Evolutionary conservation across 306 rosid species (phyloP), one percentile per base, ranked within the genome.

Genomic region (Cicer chorassanicum): DNA sequence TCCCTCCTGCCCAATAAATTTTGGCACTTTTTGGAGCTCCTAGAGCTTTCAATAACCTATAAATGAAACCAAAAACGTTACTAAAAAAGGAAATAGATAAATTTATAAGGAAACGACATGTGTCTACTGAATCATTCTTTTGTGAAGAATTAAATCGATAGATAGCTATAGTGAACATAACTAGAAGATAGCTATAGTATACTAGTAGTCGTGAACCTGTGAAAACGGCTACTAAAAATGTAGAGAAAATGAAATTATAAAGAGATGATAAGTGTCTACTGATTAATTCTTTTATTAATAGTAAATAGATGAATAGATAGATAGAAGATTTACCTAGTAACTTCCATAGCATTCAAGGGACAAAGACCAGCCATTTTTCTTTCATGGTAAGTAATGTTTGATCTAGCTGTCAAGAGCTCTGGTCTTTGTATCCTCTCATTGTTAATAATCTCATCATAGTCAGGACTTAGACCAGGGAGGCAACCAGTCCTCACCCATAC

Each of bases 401-500:
- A 90, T 75, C 75, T 86, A 65, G 80, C 96, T 14, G 99, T 94
- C 45, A 94, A 86, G 70, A 94, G 98, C 77, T 94, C 96, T 0
- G 99, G 99, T 40, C 89, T 82, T 38, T n/a, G 79, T 75, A 78
- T 83, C 79, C 99, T 86, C 84, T 92, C 99, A 13, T 73, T 84
- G 80, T 76, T 87, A 15, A 94, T 67, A 15, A 92, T 89, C 75
- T 94, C 99, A 57, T 94, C 93, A 9, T 73, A 86, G 38, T 92
- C 86, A 0, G 57, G 87, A 86, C 85, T 87, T 83, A 94, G 65
- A 66, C 97, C 96, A 1, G 99, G 99, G 55, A 92, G 89, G 78
- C 99, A 94, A 40, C 99, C 99, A 2, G 99, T 94, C 80, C 99
- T 94, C 73, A 94, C 97, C 99, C 99, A 94, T 7, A 94, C 99